Conservation (phyloP, 2,329 filamentous ascomycete species). For the Ophiocordyceps sinensis region DNA sequence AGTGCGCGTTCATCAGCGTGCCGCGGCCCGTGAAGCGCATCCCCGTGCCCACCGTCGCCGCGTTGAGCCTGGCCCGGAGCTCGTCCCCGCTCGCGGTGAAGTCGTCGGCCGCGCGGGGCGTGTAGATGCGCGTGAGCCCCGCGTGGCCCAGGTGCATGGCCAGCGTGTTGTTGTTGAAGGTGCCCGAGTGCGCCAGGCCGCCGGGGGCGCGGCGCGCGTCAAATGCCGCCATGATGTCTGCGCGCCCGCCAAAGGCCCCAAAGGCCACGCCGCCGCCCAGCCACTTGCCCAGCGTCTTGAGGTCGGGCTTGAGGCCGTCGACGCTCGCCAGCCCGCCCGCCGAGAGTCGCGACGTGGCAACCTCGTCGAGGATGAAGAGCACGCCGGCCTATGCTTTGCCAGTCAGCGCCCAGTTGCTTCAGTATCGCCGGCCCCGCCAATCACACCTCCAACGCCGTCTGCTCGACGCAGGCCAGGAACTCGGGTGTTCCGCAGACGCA, state of each 20-base stretch:
- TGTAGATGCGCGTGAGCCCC: constrained; percentile 20
- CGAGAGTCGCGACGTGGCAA: constrained; percentile 49
- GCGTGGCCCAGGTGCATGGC: constrained; percentile 40
- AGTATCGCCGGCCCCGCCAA: neutral
- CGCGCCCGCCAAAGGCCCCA: constrained; percentile 49
- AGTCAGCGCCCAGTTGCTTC: neutral
- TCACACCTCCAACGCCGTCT: constrained; percentile 24
- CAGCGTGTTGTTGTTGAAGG: constrained; percentile 53
- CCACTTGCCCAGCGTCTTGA: constrained; percentile 53
- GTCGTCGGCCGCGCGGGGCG: constrained; percentile 13
- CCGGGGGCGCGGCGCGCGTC: constrained; percentile 26
- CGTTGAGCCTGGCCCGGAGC: constrained; percentile 15
- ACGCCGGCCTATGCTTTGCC: constrained; percentile 24
- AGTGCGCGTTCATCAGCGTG: constrained; percentile 21
- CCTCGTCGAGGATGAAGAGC: constrained; percentile 55
- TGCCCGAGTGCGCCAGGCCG: constrained; percentile 41
- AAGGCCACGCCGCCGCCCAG: constrained; percentile 52
- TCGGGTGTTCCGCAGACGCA: constrained; percentile 32
- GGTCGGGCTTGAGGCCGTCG: constrained; percentile 36
- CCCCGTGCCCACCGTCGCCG: constrained; percentile 17
- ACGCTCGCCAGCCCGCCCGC: constrained; percentile 31
- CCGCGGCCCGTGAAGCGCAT: constrained; percentile 23
- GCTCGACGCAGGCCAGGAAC: constrained; percentile 38
- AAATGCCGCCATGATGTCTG: constrained; percentile 43
- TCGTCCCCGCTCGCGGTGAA: constrained; percentile 18